Evolutionary conservation across 768 basidiomycete genomes (phyloP).

Genomic region (Tephrocybe rancida): DNA sequence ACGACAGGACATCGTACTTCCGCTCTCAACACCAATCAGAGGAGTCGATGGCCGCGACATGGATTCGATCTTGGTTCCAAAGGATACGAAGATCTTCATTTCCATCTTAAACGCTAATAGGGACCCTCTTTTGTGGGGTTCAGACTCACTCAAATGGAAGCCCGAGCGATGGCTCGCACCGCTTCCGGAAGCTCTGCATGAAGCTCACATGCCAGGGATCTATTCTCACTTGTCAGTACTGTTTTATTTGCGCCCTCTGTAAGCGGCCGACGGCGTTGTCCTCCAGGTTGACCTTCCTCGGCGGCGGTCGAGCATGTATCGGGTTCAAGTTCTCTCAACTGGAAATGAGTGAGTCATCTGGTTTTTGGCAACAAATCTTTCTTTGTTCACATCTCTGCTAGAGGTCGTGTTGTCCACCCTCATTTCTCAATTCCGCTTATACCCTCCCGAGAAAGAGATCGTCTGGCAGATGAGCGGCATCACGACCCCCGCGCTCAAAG

Average conservation of each 20-base stretch:
- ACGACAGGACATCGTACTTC: conserved; percentile 28
- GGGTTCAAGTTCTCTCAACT: conserved; percentile 41
- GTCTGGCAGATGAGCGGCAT: conserved; percentile 12
- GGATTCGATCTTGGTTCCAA: conserved; percentile 13
- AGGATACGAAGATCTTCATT: conserved; percentile 25
- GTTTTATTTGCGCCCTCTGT: not conserved
- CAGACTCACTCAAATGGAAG: conserved; percentile 38
- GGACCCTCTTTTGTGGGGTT: conserved; percentile 35
- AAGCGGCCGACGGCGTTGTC: not conserved
- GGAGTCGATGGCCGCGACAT: conserved; percentile 29
- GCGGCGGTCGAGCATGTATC: conserved; percentile 35
- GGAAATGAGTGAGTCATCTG: conserved; percentile 33
- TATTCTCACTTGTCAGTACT: conserved; percentile 22
- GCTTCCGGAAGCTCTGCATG: conserved; percentile 26
- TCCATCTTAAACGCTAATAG: conserved; percentile 32
- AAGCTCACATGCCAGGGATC: conserved; percentile 26
- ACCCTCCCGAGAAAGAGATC: conserved; percentile 13
- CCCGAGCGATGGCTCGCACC: conserved; percentile 39
- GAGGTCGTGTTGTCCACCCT: conserved; percentile 16
- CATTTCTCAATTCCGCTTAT: conserved; percentile 15
- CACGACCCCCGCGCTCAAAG: conserved; percentile 6
- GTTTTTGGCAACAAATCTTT: not conserved
- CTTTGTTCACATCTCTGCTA: not conserved
- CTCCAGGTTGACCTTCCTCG: conserved; percentile 33
- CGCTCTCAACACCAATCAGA: conserved; percentile 29